Evolutionary conservation across 352 stramenopile genomes (phyloP).

Genomic region (Blastocystis sp.): DNA sequence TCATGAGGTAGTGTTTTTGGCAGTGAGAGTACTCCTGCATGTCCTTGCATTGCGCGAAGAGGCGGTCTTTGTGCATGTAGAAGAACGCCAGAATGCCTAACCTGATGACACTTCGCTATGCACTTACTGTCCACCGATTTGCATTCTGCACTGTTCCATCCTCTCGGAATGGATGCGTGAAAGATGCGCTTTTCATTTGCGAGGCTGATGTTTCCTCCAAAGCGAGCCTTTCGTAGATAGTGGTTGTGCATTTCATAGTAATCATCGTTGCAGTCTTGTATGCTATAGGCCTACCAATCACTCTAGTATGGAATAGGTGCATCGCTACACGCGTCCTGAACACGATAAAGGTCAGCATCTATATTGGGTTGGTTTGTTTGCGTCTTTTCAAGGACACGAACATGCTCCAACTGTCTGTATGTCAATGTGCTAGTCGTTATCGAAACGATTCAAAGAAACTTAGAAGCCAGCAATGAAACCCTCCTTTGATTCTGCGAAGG

Average conservation of each 20-base stretch:
- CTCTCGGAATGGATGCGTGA: neutral
- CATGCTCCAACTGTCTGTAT: too few relatives aligned
- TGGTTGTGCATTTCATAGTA: neutral
- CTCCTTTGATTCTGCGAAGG: too few relatives aligned
- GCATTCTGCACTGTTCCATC: too few relatives aligned
- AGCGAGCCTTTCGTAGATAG: too few relatives aligned
- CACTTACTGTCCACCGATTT: too few relatives aligned
- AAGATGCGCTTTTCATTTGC: neutral
- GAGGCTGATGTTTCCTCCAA: too few relatives aligned
- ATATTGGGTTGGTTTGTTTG: too few relatives aligned
- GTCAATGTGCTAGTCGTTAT: too few relatives aligned
- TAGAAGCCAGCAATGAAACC: too few relatives aligned
- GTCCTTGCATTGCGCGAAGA: neutral
- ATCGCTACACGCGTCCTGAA: neutral
- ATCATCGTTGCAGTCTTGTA: neutral
- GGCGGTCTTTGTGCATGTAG: neutral
- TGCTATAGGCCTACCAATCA: neutral
- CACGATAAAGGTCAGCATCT: neutral
- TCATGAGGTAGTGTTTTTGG: neutral
- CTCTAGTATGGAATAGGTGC: neutral
- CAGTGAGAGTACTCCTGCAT: neutral
- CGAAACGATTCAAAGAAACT: too few relatives aligned
- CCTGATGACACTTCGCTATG: too few relatives aligned
- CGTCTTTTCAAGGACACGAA: too few relatives aligned
- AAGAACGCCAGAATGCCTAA: slow-evolving; percentile 10